Base-by-base conservation (phyloP, 257 asterid genomes). In the Oldenlandia corymbosa region DNA sequence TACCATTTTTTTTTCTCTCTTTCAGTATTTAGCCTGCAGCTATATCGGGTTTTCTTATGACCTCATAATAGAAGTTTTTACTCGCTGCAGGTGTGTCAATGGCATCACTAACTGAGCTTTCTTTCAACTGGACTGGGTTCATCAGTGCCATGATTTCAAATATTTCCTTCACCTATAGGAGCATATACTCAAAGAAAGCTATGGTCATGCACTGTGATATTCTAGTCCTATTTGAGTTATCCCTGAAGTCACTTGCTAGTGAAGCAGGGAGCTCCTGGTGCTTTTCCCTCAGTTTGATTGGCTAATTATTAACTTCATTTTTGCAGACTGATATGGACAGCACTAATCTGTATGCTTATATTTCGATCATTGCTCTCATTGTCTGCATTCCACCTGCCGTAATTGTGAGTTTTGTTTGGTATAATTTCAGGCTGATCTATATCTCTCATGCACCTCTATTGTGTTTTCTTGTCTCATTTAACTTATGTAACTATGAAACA, bases 131-230 rank as follows among this genome's bases (percentile, higher is more conserved):
- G 99, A 10, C 37, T 43, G 97, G 99, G 23, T 93, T 93, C 73
- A 70, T 70, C 67, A 93, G 97, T 66, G 99, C 99, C 30, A 93
- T 93, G 99, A 93, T 93, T 73, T 93, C 99, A 68, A 93, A 93
- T 78, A 84, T 93, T 88, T 90, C 97, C 51, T 93, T 93, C 94
- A 93, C 99, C 46, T 93, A 90, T 75, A 78, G 99, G 88, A 93
- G 99, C 85, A 85, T 93, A 52, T 93, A 93, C 75, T 93, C 99
- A 2, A 93, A 93, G 85, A 93, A 93, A 90, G 99, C 99, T 43
- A 93, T 90, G 99, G 99, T 90, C 61, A 71, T 66, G 67, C 59
- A 62, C 63, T 32, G 62, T 64, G 59, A 20, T 61, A 20, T 36
- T 18, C 49, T 47, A 7, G 27, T 56, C 26, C 63, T 54, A n/a